These are phyloP conservation scores for Brassica cretica DNA, from an alignment of 345 rosid species.

Conservation along the genomic window DNA sequence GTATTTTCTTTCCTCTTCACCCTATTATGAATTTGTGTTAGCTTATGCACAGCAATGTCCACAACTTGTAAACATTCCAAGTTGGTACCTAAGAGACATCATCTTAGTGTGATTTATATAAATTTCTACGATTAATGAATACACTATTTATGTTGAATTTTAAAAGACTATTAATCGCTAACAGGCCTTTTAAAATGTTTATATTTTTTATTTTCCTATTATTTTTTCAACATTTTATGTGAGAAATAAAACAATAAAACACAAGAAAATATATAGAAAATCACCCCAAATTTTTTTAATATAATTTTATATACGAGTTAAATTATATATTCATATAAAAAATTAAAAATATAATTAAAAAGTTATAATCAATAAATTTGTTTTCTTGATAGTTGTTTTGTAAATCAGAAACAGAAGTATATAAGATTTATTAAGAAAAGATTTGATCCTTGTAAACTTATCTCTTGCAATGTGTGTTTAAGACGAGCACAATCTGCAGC, in stretches of 20 bases:
- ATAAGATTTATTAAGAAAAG: background rate
- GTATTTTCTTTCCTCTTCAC: background rate
- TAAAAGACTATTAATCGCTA: background rate
- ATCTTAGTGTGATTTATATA: background rate
- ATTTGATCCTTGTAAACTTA: background rate
- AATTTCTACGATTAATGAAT: background rate
- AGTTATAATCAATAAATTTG: background rate
- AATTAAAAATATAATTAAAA: background rate
- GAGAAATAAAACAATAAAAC: background rate
- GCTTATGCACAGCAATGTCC: background rate
- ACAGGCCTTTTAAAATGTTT: background rate
- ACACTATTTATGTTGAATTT: background rate
- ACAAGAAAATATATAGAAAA: background rate
- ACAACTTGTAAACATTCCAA: background rate
- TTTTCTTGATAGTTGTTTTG: background rate
- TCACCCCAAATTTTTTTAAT: background rate
- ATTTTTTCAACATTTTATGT: background rate
- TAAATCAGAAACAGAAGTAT: background rate
- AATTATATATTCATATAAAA: background rate
- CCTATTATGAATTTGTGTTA: background rate
- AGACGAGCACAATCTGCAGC: background rate
- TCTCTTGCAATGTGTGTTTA: background rate
- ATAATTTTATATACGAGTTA: background rate
- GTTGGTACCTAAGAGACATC: background rate
- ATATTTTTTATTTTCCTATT: background rate